Conservation (phyloP, 2,329 filamentous ascomycete genomes). For the Biscogniauxia sp. region DNA sequence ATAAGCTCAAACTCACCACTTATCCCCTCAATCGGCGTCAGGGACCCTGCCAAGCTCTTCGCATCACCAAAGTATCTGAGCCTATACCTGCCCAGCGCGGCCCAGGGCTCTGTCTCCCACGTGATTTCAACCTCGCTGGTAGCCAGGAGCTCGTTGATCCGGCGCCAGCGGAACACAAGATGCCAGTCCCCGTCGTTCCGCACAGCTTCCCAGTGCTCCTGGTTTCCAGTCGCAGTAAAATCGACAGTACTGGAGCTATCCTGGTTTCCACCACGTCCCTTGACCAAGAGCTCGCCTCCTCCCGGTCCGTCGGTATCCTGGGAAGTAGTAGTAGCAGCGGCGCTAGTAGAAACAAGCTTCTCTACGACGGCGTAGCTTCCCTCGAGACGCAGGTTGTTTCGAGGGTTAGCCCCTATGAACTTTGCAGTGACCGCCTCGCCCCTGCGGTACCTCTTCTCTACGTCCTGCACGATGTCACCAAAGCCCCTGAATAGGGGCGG, state of each 20-base stretch:
- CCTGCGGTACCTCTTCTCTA: conserved; percentile 47
- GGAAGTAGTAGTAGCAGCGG: conserved; percentile 16
- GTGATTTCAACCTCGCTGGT: conserved; percentile 72
- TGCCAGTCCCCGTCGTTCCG: conserved; percentile 81
- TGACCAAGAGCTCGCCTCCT: conserved; percentile 2
- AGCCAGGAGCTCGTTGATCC: conserved; percentile 66
- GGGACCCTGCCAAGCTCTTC: conserved; percentile 61
- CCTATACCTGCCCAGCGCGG: conserved; percentile 64
- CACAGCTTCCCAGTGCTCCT: conserved; percentile 58
- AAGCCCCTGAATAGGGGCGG: conserved; percentile 64
- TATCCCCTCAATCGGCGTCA: conserved; percentile 67
- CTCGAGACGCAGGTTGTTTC: conserved; percentile 79
- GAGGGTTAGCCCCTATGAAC: conserved; percentile 84
- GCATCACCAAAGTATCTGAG: conserved; percentile 79
- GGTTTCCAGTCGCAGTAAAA: background rate
- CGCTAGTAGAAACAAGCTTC: conserved; percentile 40
- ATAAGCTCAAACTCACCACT: conserved; percentile 50
- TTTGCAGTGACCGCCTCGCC: conserved; percentile 62
- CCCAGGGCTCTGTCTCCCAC: conserved; percentile 71
- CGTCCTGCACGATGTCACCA: conserved; percentile 61
- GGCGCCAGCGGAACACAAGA: conserved; percentile 75
- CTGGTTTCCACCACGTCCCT: background rate
- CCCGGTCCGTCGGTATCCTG: background rate
- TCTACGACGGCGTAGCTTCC: conserved; percentile 77
- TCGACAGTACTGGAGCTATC: too few relatives aligned